Evolutionary conservation across 768 basidiomycete species (phyloP), one percentile per base, ranked within the genome.

Genomic region (Suillus fuscotomentosus): DNA sequence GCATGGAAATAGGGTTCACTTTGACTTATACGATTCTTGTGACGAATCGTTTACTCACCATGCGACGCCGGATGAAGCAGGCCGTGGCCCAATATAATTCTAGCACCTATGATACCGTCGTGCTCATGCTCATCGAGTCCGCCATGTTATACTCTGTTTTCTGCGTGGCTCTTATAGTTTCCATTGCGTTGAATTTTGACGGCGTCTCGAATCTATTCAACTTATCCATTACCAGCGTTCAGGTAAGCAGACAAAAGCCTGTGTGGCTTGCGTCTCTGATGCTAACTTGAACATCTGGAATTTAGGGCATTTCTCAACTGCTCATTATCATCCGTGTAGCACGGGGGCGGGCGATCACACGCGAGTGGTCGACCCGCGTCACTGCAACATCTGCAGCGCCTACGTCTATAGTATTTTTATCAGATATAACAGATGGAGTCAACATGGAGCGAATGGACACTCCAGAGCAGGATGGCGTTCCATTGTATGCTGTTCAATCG

Each of bases 321-420:
- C 64, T 77, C 57, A 79, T 81, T 63, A 73, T 79, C 65, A 67
- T 76, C 27, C 74, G 79, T 3, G 76, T 81, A 31, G 75, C 73
- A 0, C 68, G 62, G 47, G 79, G 78, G 5, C 61, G 65, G 8
- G 71, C 72, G 5, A 71, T 70, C 55, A 36, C 62, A 4, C 38
- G 62, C 34, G 27, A 60, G 0, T 63, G 62, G 3, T 38, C 53
- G 41, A 36, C 20, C 22, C 17, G 22, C 13, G 31, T 47, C 13
- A 24, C 50, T 27, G 50, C 50, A 50, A 24, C 24, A 50, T 24
- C 27, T 20, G 17, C 63, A 17, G 38, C 7, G 36, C 22, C 22
- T 36, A 47, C 42, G 11, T 57, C 56, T 17, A 57, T 57, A 57
- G 14, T 22, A 41, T 59, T 59, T 20, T 20, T 27, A 4, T 42